phyloP scores from a whole-genome alignment of 352 stramenopile species.

The Chrysophaeum taylorii region DNA sequence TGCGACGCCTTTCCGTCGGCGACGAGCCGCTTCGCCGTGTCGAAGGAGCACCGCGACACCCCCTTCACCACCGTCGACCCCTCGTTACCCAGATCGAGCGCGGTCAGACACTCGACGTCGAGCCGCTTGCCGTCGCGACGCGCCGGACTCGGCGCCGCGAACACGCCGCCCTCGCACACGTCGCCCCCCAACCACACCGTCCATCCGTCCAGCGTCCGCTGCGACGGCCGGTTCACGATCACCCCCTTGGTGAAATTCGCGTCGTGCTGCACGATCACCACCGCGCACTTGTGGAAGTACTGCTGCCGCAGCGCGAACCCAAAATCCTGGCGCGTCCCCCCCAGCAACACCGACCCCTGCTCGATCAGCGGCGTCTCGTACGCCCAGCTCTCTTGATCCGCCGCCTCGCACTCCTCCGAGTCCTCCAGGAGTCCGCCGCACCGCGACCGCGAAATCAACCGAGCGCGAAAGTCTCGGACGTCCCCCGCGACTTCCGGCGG shows the following conservation, averaged over 20 bases:
- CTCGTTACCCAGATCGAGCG: conserved; percentile 19
- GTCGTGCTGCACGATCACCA: conserved; percentile 48
- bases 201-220: conserved; percentile 40
- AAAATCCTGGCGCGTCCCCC: conserved; percentile 40
- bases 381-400: conserved; percentile 28
- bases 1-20: conserved; percentile 24
- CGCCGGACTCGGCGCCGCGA: not conserved
- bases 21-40: conserved; percentile 43
- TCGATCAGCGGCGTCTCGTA: conserved; percentile 51
- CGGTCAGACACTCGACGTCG: not conserved
- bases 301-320: conserved; percentile 49
- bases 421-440: not conserved
- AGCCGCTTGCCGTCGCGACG: not conserved
- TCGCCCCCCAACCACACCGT: conserved; percentile 46
- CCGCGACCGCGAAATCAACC: no score
- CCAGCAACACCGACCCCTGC: conserved; percentile 45
- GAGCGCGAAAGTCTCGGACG: no score
- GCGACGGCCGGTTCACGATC: conserved; percentile 49
- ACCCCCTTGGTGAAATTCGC: conserved; percentile 50
- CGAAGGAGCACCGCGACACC: conserved; percentile 46
- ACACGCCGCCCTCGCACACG: conserved; percentile 31
- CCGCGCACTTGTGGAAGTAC: conserved; percentile 55
- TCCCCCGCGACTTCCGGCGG: no score
- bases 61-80: conserved; percentile 45
- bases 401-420: not conserved